These are phyloP conservation scores for Ceratobasidium sp. DNA, from an alignment of 1,284 basidiomycete genomes.

Conservation along the genomic window DNA sequence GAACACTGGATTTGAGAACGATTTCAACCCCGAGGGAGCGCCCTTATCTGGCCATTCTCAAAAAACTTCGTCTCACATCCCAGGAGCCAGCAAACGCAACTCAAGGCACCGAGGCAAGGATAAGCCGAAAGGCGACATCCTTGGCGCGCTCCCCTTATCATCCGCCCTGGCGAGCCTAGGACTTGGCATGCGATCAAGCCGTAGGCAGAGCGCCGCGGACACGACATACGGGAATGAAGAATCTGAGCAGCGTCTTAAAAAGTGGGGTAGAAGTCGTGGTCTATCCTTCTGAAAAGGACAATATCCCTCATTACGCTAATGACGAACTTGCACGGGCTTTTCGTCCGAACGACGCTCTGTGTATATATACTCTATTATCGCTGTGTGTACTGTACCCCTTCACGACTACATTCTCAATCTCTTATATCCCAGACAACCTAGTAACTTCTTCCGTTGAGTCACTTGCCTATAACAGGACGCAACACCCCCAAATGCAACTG, in stretches of 20 bases:
- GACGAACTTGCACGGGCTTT: constrained; percentile 4
- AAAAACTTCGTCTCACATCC: not conserved
- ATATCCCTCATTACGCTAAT: constrained; percentile 4
- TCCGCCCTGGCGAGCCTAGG: constrained; percentile 42
- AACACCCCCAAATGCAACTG: too few relatives aligned
- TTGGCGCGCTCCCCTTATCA: constrained; percentile 27
- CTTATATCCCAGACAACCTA: not conserved
- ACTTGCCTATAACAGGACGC: too few relatives aligned
- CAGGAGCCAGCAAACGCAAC: not conserved
- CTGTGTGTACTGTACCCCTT: constrained; percentile 8
- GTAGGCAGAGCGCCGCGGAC: constrained; percentile 38
- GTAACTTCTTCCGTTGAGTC: too few relatives aligned
- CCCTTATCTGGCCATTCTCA: too few relatives aligned
- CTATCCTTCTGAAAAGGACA: constrained; percentile 39
- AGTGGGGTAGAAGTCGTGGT: constrained; percentile 44
- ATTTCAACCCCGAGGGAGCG: constrained; percentile 40
- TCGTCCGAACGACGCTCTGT: constrained; percentile 23
- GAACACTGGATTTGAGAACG: constrained; percentile 38
- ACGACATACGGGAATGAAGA: constrained; percentile 18
- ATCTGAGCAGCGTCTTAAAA: constrained; percentile 41
- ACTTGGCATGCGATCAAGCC: constrained; percentile 30
- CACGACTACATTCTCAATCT: too few relatives aligned
- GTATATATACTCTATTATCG: constrained; percentile 36
- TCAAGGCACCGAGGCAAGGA: constrained; percentile 26
- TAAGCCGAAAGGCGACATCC: constrained; percentile 31